Evolutionary conservation across 192 early-diverging fungal species (phyloP).

Genomic region (Coemansia sp.): DNA sequence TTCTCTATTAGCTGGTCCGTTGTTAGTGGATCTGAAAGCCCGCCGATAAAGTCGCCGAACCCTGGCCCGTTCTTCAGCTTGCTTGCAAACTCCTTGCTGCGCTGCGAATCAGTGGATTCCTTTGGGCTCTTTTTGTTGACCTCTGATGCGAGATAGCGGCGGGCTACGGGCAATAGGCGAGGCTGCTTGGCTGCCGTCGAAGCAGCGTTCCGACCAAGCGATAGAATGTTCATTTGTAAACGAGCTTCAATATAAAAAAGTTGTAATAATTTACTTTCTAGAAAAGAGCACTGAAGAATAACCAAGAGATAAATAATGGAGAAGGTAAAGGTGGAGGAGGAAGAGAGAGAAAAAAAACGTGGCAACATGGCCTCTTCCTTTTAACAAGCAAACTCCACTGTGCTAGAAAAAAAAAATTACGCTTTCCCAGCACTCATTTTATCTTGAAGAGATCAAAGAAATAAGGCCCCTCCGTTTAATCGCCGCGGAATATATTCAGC

Average conservation of each 20-base stretch:
- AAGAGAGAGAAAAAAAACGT: neutral
- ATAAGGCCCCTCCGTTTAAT: no score
- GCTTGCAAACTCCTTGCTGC: conserved; percentile 46
- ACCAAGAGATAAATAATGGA: neutral
- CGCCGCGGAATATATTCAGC: no score
- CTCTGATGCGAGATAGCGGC: conserved; percentile 37
- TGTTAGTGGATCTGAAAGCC: conserved; percentile 29
- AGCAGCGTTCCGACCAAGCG: conserved; percentile 3
- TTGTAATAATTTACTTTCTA: no score
- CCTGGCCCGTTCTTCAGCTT: conserved; percentile 54
- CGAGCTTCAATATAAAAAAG: no score
- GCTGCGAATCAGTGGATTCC: conserved; percentile 16
- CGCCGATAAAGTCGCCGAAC: conserved; percentile 56
- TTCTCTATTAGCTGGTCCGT: conserved; percentile 32
- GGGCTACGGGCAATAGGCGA: neutral
- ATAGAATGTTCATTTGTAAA: conserved; percentile 7
- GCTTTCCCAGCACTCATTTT: no score
- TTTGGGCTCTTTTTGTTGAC: neutral
- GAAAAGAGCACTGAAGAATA: no score
- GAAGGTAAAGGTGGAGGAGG: neutral
- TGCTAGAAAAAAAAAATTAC: no score
- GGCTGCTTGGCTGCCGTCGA: neutral
- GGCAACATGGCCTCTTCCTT: no score
- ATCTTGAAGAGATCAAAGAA: no score
- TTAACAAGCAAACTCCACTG: no score